Evolutionary conservation across 208 protist species (phyloP).

Genomic region (Endotrypanum monterogeii): DNA sequence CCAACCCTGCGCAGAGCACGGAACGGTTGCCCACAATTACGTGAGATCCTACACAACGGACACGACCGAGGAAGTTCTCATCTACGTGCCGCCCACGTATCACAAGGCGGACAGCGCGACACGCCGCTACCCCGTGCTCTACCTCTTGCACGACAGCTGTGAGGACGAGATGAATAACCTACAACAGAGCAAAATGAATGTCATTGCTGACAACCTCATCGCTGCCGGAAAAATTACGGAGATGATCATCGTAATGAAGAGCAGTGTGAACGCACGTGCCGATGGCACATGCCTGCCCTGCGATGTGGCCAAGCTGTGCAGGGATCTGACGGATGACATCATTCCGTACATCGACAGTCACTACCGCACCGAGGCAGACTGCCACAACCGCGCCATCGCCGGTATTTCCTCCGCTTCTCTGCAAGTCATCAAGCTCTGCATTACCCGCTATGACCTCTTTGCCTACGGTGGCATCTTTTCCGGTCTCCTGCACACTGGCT

Average conservation of each 20-base stretch:
- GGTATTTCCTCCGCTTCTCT: conserved; percentile 40
- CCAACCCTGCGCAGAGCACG: conserved; percentile 18
- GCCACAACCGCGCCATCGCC: conserved; percentile 31
- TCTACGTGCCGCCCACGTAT: conserved; percentile 43
- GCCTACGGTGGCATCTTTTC: conserved; percentile 34
- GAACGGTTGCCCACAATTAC: conserved; percentile 29
- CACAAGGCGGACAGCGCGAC: conserved; percentile 23
- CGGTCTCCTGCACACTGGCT: conserved; percentile 27
- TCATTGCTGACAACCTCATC: conserved; percentile 49
- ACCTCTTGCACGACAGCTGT: conserved; percentile 37
- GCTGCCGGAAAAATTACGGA: conserved; percentile 18
- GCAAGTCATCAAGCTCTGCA: conserved; percentile 25
- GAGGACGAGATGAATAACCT: conserved; percentile 30
- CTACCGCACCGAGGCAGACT: conserved; percentile 30
- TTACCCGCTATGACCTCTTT: conserved; percentile 29
- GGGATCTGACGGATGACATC: conserved; percentile 31
- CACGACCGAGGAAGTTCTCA: conserved; percentile 26
- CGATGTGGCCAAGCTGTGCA: conserved; percentile 9
- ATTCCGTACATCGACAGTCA: conserved; percentile 36
- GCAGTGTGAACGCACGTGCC: not conserved
- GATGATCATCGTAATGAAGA: conserved; percentile 12
- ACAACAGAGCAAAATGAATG: conserved; percentile 35
- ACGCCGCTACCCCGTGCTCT: conserved; percentile 38
- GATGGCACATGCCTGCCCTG: conserved; percentile 1
- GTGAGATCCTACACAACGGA: conserved; percentile 24